Conservation (phyloP, 208 protist genomes). For the Leishmania turanica region DNA sequence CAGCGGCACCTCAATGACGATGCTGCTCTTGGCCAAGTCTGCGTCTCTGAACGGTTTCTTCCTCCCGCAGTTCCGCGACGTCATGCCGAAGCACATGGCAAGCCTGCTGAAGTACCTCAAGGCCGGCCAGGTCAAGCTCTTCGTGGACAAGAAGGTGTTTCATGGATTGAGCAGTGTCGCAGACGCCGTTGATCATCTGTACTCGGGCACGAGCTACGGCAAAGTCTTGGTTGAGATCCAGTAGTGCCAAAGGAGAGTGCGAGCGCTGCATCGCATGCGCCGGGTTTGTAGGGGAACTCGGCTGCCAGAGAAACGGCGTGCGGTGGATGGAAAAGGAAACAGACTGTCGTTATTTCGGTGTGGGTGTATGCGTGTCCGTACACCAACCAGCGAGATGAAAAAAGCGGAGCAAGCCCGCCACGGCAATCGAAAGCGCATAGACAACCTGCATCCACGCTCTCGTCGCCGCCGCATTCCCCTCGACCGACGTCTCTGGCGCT, state of each 20-base stretch:
- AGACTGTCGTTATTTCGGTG: background rate
- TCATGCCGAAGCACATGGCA: constrained; percentile 31
- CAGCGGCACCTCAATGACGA: constrained; percentile 22
- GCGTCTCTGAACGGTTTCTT: constrained; percentile 58
- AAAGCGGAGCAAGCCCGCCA: background rate
- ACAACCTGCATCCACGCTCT: background rate
- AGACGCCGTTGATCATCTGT: constrained; percentile 77
- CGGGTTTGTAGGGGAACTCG: background rate
- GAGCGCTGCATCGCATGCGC: background rate
- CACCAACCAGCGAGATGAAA: background rate
- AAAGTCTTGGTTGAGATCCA: constrained; percentile 46
- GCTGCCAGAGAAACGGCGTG: background rate
- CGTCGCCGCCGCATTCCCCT: background rate
- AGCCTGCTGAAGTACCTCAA: constrained; percentile 33
- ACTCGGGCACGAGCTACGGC: constrained; percentile 63
- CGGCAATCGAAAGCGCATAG: background rate
- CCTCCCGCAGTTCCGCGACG: constrained; percentile 37
- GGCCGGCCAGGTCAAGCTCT: constrained; percentile 21
- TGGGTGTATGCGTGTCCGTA: background rate
- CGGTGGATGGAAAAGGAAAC: background rate
- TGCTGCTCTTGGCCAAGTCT: constrained; percentile 29
- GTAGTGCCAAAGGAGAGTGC: background rate
- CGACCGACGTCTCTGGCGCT: background rate
- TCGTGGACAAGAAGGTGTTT: constrained; percentile 51
- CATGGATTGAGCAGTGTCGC: constrained; percentile 59